Evolutionary conservation across 148 eudicot genomes (phyloP).

Genomic region (Drosera capensis): DNA sequence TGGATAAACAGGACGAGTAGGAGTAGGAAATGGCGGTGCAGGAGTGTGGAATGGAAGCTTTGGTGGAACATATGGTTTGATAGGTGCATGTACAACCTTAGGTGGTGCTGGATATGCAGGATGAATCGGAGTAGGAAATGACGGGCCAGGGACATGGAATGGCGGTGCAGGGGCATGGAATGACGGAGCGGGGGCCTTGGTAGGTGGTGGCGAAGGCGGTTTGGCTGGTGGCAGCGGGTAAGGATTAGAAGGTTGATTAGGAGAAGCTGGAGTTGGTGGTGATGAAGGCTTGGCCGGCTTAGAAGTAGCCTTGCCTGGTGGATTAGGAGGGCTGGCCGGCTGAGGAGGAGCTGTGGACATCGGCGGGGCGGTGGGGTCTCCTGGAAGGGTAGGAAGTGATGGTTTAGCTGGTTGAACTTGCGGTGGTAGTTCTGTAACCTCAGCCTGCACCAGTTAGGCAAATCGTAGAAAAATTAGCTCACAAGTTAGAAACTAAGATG

Average conservation of each 20-base stretch:
- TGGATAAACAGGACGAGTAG: conserved; percentile 1
- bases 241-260: too few relatives aligned
- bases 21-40: too few relatives aligned
- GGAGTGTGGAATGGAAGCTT: conserved; percentile 2
- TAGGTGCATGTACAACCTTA: conserved; percentile 5
- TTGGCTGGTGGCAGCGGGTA: conserved; percentile 11
- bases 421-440: conserved; percentile 3
- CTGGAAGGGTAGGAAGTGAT: conserved; percentile 9
- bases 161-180: neutral
- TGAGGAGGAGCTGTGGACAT: conserved; percentile 8
- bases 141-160: neutral
- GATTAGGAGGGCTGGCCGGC: conserved; percentile 8
- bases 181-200: conserved; percentile 12
- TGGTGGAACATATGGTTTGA: conserved; percentile 7
- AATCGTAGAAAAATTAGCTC: neutral
- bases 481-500: too few relatives aligned
- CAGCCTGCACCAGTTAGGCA: conserved; percentile 5
- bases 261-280: too few relatives aligned
- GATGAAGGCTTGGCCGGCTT: too few relatives aligned
- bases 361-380: conserved; percentile 8
- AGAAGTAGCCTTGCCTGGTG: conserved; percentile 4
- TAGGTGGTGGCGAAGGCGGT: conserved; percentile 11
- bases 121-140: neutral
- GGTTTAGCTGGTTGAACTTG: conserved; percentile 7
- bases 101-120: conserved; percentile 7